Percentiles rank a stretch among this genome's conserved stretches.
Conservation (phyloP, 495 filamentous ascomycete genomes). For the Patellaria atrata region DNA sequence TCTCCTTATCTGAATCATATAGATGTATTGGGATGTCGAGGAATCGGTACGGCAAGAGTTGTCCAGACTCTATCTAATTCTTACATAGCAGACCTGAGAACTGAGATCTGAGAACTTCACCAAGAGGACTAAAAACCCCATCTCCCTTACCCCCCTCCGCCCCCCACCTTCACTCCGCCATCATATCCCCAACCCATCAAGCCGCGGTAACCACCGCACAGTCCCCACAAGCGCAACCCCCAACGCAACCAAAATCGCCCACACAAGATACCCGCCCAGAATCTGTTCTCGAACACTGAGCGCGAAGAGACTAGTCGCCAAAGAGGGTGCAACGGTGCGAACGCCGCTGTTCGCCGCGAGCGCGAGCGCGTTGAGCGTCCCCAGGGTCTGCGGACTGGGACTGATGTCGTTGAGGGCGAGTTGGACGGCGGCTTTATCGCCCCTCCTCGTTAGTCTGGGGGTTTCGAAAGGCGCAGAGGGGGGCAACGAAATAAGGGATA, state of each 20-base stretch:
- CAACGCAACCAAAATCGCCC: slow-evolving; percentile 41
- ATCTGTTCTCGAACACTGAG: slow-evolving; percentile 41
- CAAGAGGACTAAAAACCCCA: too few relatives aligned
- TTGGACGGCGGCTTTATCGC: slow-evolving; percentile 37
- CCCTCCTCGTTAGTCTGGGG: slow-evolving; percentile 1
- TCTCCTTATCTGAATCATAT: too few relatives aligned
- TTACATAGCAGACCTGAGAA: too few relatives aligned
- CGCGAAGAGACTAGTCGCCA: slow-evolving; percentile 48
- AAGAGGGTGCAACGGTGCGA: slow-evolving; percentile 44
- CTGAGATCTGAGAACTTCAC: too few relatives aligned
- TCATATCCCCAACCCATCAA: too few relatives aligned
- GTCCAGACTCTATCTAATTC: too few relatives aligned
- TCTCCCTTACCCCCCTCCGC: too few relatives aligned
- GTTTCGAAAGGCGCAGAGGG: too few relatives aligned
- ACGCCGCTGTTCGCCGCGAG: slow-evolving; percentile 38
- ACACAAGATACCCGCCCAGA: slow-evolving; percentile 46
- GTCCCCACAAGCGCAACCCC: slow-evolving; percentile 33
- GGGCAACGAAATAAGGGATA: too few relatives aligned
- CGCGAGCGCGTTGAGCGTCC: slow-evolving; percentile 50
- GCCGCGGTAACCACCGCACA: slow-evolving; percentile 37
- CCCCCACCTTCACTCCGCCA: too few relatives aligned
- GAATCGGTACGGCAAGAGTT: too few relatives aligned
- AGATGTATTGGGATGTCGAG: too few relatives aligned
- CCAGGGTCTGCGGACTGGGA: slow-evolving; percentile 42
- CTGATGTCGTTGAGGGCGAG: slow-evolving; percentile 54